Base-by-base conservation (phyloP, 106 monocot species). In the Apostasia ramifera region DNA sequence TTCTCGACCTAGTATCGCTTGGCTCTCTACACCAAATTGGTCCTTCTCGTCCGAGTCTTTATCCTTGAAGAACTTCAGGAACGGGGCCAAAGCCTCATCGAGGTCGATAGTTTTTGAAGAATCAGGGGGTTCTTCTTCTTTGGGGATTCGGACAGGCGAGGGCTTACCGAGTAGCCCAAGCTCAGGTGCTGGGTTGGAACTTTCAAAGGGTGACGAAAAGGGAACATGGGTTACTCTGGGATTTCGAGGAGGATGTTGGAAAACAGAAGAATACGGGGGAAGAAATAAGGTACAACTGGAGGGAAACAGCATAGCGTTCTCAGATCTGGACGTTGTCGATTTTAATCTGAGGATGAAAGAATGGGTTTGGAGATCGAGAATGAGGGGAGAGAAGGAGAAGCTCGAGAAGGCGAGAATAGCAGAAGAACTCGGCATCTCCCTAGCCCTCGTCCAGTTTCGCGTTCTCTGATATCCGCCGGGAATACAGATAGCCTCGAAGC, bases 81-180 rank as follows among this genome's bases (percentile, higher is more conserved):
- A 87, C 8, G 86, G 86, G 5, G 83, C 86, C 37, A 83, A 47
- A 2, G 86, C 80, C 3, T 83, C 82, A 3, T 83, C 81, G 49
- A 69, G 41, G 12, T 71, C 70, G 6, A 59, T 43, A 2, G 69
- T 26, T 53, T 69, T 81, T 12, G 44, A 37, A 53, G 64, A 13
- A 37, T 13, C 75, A 3, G 61, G 10, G 6, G 40, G 47, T 7
- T 26, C 65, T 52, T 53, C 71, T 8, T 68, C 48, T 2, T 72
- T 74, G 26, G 77, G 69, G 51, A 74, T 44, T 5, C 52, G 72
- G 39, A 78, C 46, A 50, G 70, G 70, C 56, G 78, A 66, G 12
- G 67, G 78, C 73, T 74, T 71, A 66, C 54, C 66, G 60, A 71
- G 71, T 45, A 74, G 66, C 71, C 55, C 62, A 39, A 71, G 66